These are phyloP conservation scores for Pseudopyricularia cyperi DNA, from an alignment of 2,329 filamentous ascomycete genomes.

Conservation along the genomic window DNA sequence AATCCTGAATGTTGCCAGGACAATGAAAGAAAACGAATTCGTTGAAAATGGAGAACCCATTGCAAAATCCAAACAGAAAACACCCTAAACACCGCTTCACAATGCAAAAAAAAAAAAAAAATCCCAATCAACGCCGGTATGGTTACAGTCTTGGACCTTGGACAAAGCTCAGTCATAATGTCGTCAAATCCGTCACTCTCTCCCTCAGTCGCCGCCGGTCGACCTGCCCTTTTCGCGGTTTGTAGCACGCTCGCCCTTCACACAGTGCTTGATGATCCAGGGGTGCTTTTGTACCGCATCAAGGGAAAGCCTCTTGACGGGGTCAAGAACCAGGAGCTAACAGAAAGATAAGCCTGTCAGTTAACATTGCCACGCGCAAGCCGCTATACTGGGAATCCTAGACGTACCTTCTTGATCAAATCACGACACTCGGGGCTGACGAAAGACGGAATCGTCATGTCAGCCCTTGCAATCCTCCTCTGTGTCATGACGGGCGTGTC, in stretches of 20 bases:
- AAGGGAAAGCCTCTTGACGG: conserved; percentile 81
- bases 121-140: neutral
- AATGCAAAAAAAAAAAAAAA: neutral
- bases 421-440: conserved; percentile 85
- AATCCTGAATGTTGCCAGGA: neutral
- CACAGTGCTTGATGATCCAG: conserved; percentile 94
- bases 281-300: conserved; percentile 83
- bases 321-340: conserved; percentile 82
- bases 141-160: neutral
- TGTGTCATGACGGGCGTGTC: conserved; percentile 93
- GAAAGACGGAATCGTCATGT: conserved; percentile 86
- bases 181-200: neutral
- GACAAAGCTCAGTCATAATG: neutral
- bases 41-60: neutral
- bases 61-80: neutral
- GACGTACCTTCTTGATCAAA: conserved; percentile 69
- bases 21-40: neutral
- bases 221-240: conserved; percentile 32
- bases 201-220: neutral
- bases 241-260: conserved; percentile 43
- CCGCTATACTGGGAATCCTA: neutral
- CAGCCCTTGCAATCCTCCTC: conserved; percentile 70
- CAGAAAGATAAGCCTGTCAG: neutral
- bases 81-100: neutral
- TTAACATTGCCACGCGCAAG: neutral